Evolutionary conservation across 1,139 yeast genomes (phyloP).

Genomic region (Debaryomycetaceae sp.): DNA sequence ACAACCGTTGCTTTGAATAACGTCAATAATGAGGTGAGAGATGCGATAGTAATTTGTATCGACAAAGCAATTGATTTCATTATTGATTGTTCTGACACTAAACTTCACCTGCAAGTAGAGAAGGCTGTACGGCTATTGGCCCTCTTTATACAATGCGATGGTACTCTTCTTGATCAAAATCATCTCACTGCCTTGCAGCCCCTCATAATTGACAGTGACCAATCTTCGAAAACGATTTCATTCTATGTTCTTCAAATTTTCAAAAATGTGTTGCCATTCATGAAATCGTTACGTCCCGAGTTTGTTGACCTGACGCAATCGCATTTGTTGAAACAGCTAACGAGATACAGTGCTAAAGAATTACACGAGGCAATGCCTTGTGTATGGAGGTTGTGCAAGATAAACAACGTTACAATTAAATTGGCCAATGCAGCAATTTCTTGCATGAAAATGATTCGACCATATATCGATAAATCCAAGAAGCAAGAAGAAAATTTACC

Average conservation of each 20-base stretch:
- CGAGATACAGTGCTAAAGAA: constrained; percentile 56
- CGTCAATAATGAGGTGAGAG: constrained; percentile 12
- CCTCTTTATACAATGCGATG: constrained; percentile 48
- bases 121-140: constrained; percentile 48
- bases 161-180: constrained; percentile 54
- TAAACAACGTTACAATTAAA: constrained; percentile 43
- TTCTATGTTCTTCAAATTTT: constrained; percentile 53
- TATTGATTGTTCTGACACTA: constrained; percentile 19
- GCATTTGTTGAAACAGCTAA: constrained; percentile 49
- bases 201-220: constrained; percentile 46
- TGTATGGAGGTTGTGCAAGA: constrained; percentile 50
- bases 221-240: constrained; percentile 33
- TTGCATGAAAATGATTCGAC: constrained; percentile 47
- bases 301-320: constrained; percentile 51
- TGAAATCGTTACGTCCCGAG: constrained; percentile 44
- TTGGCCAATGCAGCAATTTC: constrained; percentile 61
- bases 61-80: constrained; percentile 25
- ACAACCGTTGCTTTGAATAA: constrained; percentile 33
- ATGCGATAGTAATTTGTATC: constrained; percentile 17
- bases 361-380: constrained; percentile 69
- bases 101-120: constrained; percentile 20
- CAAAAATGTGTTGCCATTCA: constrained; percentile 42
- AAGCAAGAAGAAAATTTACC: constrained; percentile 14
- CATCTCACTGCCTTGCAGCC: constrained; percentile 63
- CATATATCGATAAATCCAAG: constrained; percentile 29